Evolutionary conservation across 805 yeast genomes (phyloP).

Genomic region (Metschnikowia anglica): DNA sequence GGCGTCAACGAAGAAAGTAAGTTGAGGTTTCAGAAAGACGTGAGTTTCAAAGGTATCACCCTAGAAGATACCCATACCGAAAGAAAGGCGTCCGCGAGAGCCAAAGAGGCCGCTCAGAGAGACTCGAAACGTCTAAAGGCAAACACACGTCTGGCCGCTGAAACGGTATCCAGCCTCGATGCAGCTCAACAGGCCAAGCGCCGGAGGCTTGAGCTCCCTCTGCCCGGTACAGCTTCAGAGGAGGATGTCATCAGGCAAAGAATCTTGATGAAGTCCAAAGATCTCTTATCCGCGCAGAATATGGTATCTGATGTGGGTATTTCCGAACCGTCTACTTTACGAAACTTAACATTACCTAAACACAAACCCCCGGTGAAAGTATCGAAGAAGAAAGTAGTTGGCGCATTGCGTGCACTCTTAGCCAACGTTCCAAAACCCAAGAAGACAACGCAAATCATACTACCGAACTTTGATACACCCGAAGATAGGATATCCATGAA

Average conservation of each 20-base stretch:
- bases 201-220: conserved; percentile 30
- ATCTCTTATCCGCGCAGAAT: conserved; percentile 25
- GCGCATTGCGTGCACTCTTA: conserved; percentile 2
- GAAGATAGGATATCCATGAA: conserved; percentile 17
- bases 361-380: background rate
- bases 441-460: conserved; percentile 32
- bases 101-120: conserved; percentile 23
- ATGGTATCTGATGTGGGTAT: background rate
- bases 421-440: conserved; percentile 39
- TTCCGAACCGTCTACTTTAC: background rate
- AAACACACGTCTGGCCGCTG: conserved; percentile 25
- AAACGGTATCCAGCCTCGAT: conserved; percentile 20
- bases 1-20: conserved; percentile 37
- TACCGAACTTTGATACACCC: conserved; percentile 32
- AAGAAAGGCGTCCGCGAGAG: conserved; percentile 30
- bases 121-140: conserved; percentile 20
- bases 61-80: conserved; percentile 35
- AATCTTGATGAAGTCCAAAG: conserved; percentile 34
- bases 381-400: conserved; percentile 3
- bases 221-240: conserved; percentile 16
- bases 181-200: conserved; percentile 26
- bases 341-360: no score
- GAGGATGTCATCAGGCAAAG: conserved; percentile 31
- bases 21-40: conserved; percentile 42
- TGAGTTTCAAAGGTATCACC: conserved; percentile 46